Percentiles rank a stretch among this genome's conserved stretches.
These are phyloP conservation scores for Mrakia gelida DNA, from an alignment of 768 basidiomycete species.

Conservation along the genomic window DNA sequence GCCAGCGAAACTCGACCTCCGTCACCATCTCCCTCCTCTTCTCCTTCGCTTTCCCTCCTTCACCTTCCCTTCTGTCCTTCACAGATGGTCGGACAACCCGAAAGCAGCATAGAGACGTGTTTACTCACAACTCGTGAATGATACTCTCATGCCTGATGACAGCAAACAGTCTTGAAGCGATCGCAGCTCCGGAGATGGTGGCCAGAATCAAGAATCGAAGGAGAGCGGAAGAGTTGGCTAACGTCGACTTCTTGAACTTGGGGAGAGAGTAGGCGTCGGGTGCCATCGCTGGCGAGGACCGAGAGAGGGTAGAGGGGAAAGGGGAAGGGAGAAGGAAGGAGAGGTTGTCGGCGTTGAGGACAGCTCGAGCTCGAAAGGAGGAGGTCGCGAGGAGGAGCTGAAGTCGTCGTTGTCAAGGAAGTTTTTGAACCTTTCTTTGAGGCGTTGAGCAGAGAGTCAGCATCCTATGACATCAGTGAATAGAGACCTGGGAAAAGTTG, in stretches of 20 bases:
- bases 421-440: no score
- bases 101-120: not conserved
- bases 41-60: not conserved
- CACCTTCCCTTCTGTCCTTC: not conserved
- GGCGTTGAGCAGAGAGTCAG: no score
- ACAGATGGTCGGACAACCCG: no score
- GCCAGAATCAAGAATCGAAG: slow-evolving; percentile 83
- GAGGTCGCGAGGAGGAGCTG: not conserved
- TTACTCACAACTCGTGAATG: slow-evolving; percentile 93
- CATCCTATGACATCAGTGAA: no score
- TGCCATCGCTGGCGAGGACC: slow-evolving; percentile 10
- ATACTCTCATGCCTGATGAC: slow-evolving; percentile 98
- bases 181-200: slow-evolving; percentile 88
- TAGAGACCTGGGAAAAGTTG: no score
- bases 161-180: slow-evolving; percentile 92
- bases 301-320: not conserved
- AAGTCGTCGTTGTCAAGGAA: not conserved
- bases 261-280: slow-evolving; percentile 42
- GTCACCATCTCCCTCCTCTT: not conserved
- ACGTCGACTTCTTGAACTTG: slow-evolving; percentile 50
- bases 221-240: slow-evolving; percentile 82
- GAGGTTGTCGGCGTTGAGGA: not conserved
- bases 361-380: not conserved
- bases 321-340: not conserved
- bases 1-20: slow-evolving; percentile 4